Evolutionary conservation across 192 early-diverging fungal genomes (phyloP).

Genomic region (Umbelopsis sp.): DNA sequence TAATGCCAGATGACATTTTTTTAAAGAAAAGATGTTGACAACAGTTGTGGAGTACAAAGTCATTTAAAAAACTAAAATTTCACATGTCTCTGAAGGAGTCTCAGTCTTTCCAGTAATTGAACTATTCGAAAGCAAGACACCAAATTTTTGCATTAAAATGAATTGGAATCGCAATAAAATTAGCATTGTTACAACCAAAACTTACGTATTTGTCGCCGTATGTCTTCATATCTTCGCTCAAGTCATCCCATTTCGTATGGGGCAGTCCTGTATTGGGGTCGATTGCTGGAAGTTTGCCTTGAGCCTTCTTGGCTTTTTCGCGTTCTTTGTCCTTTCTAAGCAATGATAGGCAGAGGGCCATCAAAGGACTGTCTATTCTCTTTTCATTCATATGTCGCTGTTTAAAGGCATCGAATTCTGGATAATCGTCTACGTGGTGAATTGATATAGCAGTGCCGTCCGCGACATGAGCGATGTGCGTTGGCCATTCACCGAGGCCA

Average conservation of each 20-base stretch:
- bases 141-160: no score
- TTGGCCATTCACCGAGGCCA: constrained; percentile 69
- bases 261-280: constrained; percentile 33
- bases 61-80: not conserved
- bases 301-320: constrained; percentile 16
- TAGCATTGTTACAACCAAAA: no score
- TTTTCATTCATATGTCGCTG: constrained; percentile 9
- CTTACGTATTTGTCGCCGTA: constrained; percentile 46
- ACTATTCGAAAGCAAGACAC: not conserved
- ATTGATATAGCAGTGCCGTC: constrained; percentile 54
- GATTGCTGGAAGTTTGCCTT: constrained; percentile 13
- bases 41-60: not conserved
- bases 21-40: constrained; percentile 1
- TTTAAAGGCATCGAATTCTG: constrained; percentile 53
- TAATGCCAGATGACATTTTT: constrained; percentile 6
- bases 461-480: constrained; percentile 70
- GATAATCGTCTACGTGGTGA: constrained; percentile 49
- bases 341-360: constrained; percentile 50
- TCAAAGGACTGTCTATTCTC: constrained; percentile 33
- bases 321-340: constrained; percentile 58
- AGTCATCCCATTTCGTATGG: constrained; percentile 47
- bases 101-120: constrained; percentile 14
- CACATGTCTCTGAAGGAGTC: not conserved
- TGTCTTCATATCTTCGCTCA: constrained; percentile 45
- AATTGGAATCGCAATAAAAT: no score